These are phyloP conservation scores for Alternaria rosae DNA, from an alignment of 2,329 filamentous ascomycete genomes.

Conservation along the genomic window DNA sequence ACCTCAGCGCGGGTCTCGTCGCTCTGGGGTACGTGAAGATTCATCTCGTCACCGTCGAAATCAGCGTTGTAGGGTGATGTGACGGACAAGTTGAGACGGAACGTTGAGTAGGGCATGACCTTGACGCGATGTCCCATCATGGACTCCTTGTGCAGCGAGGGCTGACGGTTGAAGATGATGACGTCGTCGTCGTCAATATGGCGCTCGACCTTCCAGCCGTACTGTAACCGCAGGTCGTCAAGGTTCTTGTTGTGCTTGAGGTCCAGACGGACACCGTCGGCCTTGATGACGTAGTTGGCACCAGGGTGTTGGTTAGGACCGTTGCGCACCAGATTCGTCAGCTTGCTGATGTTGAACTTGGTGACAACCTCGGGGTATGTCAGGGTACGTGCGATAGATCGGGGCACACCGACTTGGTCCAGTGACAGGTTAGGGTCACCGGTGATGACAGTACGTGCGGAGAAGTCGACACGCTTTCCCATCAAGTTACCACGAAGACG, in stretches of 20 bases:
- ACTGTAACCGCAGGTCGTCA: conserved; percentile 84
- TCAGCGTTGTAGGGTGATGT: conserved; percentile 99
- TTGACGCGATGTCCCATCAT: conserved; percentile 99
- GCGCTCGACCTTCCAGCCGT: conserved; percentile 98
- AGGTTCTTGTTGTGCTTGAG: conserved; percentile 90
- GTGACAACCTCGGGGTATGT: conserved; percentile 98
- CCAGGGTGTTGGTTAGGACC: conserved; percentile 95
- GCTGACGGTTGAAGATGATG: conserved; percentile 99
- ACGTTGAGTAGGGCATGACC: conserved; percentile 99
- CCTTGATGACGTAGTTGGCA: conserved; percentile 94
- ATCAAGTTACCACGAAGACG: conserved; percentile 98
- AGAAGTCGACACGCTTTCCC: conserved; percentile 97
- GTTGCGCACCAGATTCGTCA: conserved; percentile 88
- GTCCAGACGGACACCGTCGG: conserved; percentile 93
- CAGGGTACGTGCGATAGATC: conserved; percentile 88
- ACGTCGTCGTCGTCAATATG: conserved; percentile 96
- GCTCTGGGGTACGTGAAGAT: conserved; percentile 97
- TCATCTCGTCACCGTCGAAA: conserved; percentile 99
- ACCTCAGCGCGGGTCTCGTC: conserved; percentile 97
- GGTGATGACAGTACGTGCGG: conserved; percentile 98
- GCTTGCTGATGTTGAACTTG: conserved; percentile 93
- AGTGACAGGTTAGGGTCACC: conserved; percentile 96
- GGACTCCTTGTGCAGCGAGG: conserved; percentile 98
- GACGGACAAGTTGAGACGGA: conserved; percentile 95
- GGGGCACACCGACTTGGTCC: conserved; percentile 95